These are phyloP conservation scores for Lasiosphaeria ovina DNA, from an alignment of 495 filamentous ascomycete genomes.

Conservation along the genomic window DNA sequence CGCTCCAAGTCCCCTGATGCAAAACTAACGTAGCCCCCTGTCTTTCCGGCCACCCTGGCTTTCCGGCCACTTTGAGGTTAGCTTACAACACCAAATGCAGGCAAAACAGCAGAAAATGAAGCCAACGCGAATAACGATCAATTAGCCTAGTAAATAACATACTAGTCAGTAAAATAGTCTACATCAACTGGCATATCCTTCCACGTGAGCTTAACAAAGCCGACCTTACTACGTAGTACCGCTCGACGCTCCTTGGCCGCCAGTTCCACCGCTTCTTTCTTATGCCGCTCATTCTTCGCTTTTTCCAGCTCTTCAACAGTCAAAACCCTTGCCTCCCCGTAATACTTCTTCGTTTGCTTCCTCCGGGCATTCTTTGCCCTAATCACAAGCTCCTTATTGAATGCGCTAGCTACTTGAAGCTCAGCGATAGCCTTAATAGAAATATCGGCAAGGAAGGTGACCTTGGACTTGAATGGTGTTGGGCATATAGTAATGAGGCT, in stretches of 20 bases:
- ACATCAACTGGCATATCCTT: background rate
- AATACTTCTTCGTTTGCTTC: background rate
- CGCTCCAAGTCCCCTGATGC: too few species aligned
- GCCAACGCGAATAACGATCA: too few species aligned
- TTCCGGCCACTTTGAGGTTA: too few species aligned
- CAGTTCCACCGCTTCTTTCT: background rate
- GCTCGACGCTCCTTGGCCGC: background rate
- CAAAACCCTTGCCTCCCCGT: background rate
- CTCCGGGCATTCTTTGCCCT: background rate
- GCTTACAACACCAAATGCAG: too few species aligned
- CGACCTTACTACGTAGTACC: background rate
- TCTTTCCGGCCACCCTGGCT: too few species aligned
- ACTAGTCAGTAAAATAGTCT: background rate
- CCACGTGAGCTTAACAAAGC: background rate
- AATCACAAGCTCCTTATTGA: background rate
- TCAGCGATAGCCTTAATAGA: background rate
- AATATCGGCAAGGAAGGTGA: background rate
- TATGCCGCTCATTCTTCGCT: background rate
- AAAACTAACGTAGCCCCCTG: too few species aligned
- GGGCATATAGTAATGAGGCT: background rate
- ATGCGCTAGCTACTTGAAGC: background rate
- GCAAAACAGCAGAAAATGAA: too few species aligned
- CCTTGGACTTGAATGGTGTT: background rate
- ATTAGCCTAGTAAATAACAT: too few species aligned
- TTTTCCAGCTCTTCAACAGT: background rate